Conservation (phyloP, 2,329 filamentous ascomycete species). For the Neonectria punicea region DNA sequence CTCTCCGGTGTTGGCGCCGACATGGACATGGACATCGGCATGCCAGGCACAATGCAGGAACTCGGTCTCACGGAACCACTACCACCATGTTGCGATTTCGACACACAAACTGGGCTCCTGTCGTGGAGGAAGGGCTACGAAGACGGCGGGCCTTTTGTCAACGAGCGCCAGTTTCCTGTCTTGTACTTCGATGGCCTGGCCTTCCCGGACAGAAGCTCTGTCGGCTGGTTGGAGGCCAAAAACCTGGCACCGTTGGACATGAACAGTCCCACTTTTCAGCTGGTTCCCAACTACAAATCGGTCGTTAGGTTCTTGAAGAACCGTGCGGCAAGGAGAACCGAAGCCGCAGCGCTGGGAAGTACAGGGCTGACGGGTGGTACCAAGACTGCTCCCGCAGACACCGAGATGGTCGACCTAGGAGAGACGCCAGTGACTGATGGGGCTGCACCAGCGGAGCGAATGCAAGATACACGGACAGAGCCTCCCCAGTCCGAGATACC, state of each 20-base stretch:
- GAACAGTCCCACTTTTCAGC: not conserved
- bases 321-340: not conserved
- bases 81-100: not conserved
- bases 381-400: not conserved
- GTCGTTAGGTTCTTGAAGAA: not conserved
- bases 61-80: conserved; percentile 4
- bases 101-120: not conserved
- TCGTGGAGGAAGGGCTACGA: not conserved
- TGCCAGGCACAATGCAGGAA: not conserved
- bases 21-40: not conserved
- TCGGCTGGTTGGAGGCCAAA: not conserved
- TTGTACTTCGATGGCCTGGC: not conserved
- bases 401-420: not conserved
- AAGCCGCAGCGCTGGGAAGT: not conserved
- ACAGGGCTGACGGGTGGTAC: not conserved
- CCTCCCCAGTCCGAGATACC: not conserved
- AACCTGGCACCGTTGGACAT: not conserved
- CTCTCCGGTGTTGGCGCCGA: conserved; percentile 13
- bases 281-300: not conserved
- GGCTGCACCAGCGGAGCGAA: not conserved
- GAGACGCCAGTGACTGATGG: not conserved
- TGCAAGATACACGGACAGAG: not conserved
- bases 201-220: not conserved
- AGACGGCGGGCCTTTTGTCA: not conserved
- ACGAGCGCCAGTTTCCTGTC: not conserved